Conservation (phyloP, 441 rosid species). For the Adansonia rubrostipa region DNA sequence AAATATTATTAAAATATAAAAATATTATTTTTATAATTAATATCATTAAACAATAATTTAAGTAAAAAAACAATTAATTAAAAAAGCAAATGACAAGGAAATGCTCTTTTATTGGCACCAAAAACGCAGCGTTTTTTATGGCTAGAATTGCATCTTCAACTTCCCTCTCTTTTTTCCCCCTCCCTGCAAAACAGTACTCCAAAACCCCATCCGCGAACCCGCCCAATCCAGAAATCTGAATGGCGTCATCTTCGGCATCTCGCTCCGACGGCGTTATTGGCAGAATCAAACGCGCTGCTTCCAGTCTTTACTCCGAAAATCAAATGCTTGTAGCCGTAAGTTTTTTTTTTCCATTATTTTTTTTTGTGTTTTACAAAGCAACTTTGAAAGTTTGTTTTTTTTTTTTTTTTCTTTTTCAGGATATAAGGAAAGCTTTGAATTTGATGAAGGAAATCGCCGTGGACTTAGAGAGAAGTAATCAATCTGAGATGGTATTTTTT, state of each 20-base stretch:
- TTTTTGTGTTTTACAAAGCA: neutral
- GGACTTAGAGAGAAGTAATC: conserved; percentile 65
- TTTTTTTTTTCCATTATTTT: neutral
- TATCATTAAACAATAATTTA: no score
- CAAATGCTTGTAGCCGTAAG: conserved; percentile 60
- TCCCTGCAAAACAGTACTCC: neutral
- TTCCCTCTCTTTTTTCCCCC: neutral
- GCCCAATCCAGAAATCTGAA: neutral
- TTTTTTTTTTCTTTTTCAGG: conserved; percentile 41
- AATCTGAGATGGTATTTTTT: conserved; percentile 56
- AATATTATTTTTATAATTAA: no score
- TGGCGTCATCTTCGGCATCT: conserved; percentile 36
- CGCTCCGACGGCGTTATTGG: conserved; percentile 49
- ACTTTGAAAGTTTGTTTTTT: neutral
- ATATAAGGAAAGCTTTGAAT: conserved; percentile 56
- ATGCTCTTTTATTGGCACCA: neutral
- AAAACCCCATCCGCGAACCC: neutral
- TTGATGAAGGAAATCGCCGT: conserved; percentile 68
- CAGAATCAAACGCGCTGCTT: conserved; percentile 55
- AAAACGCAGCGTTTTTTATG: neutral
- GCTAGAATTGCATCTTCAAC: neutral
- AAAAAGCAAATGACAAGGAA: neutral
- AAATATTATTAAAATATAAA: no score
- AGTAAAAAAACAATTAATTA: neutral
- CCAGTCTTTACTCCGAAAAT: conserved; percentile 54